Evolutionary conservation across 2,329 filamentous ascomycete genomes (phyloP), one percentile per base, ranked within the genome.

Genomic region (Diaporthe sp.): DNA sequence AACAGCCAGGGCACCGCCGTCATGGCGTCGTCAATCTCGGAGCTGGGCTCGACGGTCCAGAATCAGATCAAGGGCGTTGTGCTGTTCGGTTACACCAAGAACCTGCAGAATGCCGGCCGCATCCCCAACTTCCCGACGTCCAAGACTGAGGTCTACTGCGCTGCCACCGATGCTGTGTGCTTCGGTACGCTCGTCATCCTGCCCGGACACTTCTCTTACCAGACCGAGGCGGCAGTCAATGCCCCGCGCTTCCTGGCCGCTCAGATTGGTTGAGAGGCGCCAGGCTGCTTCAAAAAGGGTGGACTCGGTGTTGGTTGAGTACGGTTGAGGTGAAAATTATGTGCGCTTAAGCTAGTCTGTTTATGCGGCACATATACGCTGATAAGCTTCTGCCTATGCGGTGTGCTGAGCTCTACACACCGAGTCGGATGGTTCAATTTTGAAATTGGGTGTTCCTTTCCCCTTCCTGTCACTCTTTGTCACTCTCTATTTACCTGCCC

Each of bases 1-100:
- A 55, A 84, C 74, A 81, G 83, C 63, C 82, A 88, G 79, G 87
- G 87, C 42, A 83, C 85, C 4, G 87, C 87, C 2, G 84, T 88
- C 71, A 83, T 86, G n/a, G 82, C 84, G 31, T 82, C 82, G 51
- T 80, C 85, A 10, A 79, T 88, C 63, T 80, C 82, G 15, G 80
- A 83, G n/a, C 79, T 87, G 31, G 75, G 78, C 61, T 68, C 76
- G 4, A 39, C 76, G 28, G 77, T 85, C 70, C 79, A 81, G 37
- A 77, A 83, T 42, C 81, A 85, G 80, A 80, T 86, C 75, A 83
- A 82, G 60, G 84, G 82, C 31, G 80, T 81, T 1, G 83, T 84
- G 15, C 81, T 85, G 37, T 86, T 85, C 57, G 85, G 85, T 0
- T 86, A 86, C 76, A 86, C 85, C 72, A 84, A 86, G 81, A 87